Base-by-base conservation (phyloP, 2,329 filamentous ascomycete genomes). In the Colletotrichum higginsianum region DNA sequence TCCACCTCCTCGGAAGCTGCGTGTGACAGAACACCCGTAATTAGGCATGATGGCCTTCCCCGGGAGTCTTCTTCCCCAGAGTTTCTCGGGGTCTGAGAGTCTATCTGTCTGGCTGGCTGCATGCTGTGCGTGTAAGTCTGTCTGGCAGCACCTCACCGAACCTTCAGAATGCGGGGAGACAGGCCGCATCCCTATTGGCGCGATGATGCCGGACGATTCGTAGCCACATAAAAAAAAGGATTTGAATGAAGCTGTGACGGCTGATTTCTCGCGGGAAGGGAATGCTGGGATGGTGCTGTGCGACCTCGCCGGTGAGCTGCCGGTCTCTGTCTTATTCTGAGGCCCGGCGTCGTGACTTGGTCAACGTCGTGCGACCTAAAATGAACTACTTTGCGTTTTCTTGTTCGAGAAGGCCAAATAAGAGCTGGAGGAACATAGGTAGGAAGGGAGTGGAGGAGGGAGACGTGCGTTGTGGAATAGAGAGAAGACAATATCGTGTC, bases 91-190 rank as follows among this genome's bases (percentile, higher is more conserved):
- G 50, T 62, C 64, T 66, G 65, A 30, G 7, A 7, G 30, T 30
- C 7, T 30, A 8, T 30, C 30, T 30, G 7, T 30, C 30, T 30
- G 30, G 30, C 30, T 30, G 30, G 62, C 65, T 63, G 64, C 64
- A 67, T 67, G 40, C 58, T 46, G 52, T 63, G 68, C 44, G 53
- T 23, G 35, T 46, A 30, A 60, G 58, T 67, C 64, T 58, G 58
- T 67, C 64, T 58, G 52, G 65, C 68, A 62, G 52, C 30, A 35
- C 38, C 47, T 62, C 55, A n/a, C 44, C 23, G 53, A 44, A 56
- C 50, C 30, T 30, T 21, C 35, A 42, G 38, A 62, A 52, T 58
- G 68, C 68, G 65, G 52, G 67, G 56, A 50, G 30, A 47, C 21
- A 40, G 13, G 4, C 8, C 3, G 23, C 40, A 38, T 12, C n/a